A percentile compares a stretch with the other conserved stretches of the same genome.
These are phyloP conservation scores for Thuja plicata DNA, from an alignment of 83 land plant species.

Conservation along the genomic window DNA sequence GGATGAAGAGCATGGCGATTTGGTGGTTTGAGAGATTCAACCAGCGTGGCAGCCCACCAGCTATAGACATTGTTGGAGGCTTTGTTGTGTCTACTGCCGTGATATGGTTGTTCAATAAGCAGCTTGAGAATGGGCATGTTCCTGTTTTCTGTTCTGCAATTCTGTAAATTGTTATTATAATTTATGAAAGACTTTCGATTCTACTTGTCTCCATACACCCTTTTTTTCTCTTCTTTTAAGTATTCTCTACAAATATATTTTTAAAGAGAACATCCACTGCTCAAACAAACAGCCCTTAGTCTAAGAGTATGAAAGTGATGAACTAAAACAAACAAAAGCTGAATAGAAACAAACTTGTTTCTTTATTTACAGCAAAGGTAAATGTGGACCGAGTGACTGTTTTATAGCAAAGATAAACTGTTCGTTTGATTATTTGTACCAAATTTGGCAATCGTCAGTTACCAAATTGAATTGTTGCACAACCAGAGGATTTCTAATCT, in stretches of 20 bases:
- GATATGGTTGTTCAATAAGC: background rate
- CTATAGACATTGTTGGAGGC: background rate
- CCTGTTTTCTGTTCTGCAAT: background rate
- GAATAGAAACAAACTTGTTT: background rate
- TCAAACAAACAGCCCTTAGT: background rate
- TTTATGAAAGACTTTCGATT: background rate
- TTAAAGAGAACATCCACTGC: background rate
- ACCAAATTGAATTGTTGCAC: background rate
- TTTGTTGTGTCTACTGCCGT: background rate
- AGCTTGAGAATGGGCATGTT: background rate
- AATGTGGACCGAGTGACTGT: too few relatives aligned
- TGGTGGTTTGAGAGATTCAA: background rate
- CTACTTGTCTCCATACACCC: background rate
- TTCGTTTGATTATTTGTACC: background rate
- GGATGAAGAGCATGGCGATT: background rate
- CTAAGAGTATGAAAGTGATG: background rate
- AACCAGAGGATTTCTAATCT: background rate
- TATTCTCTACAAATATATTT: background rate
- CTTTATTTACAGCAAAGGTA: background rate
- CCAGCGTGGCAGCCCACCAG: background rate
- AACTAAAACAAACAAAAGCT: background rate
- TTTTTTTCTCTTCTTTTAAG: background rate
- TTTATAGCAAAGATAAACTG: background rate
- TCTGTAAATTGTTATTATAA: background rate
- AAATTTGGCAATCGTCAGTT: too few relatives aligned